These are phyloP conservation scores for Wickerhamomyces ciferrii DNA, from an alignment of 805 yeast species.

Conservation along the genomic window DNA sequence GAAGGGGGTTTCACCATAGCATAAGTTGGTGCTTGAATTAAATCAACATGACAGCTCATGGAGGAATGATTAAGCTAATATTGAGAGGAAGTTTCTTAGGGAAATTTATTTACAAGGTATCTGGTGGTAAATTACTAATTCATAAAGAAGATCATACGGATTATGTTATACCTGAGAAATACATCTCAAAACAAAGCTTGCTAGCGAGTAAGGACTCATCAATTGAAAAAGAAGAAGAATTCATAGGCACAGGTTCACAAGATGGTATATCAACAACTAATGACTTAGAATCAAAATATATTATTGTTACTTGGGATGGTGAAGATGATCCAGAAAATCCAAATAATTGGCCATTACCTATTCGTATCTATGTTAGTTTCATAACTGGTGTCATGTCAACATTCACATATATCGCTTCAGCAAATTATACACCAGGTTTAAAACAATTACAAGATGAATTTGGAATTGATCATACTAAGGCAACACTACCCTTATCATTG, in stretches of 20 bases:
- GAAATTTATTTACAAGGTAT: neutral
- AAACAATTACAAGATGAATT: conserved; percentile 39
- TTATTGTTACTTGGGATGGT: conserved; percentile 13
- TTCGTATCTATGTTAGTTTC: conserved; percentile 36
- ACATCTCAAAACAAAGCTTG: conserved; percentile 11
- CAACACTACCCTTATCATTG: conserved; percentile 45
- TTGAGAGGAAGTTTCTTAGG: neutral
- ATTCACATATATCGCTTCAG: conserved; percentile 51
- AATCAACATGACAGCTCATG: too few relatives aligned
- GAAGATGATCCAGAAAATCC: conserved; percentile 54
- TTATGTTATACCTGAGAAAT: conserved; percentile 28
- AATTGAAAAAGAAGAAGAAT: neutral
- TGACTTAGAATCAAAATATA: neutral
- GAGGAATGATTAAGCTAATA: neutral
- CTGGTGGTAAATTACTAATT: neutral
- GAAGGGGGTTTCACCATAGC: too few relatives aligned
- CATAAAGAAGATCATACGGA: conserved; percentile 22
- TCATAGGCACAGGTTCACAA: neutral
- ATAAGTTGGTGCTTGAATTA: too few relatives aligned
- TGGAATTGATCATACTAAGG: conserved; percentile 36
- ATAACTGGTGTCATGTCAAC: conserved; percentile 20
- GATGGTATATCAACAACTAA: neutral
- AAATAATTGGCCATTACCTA: conserved; percentile 42
- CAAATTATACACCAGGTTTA: conserved; percentile 49
- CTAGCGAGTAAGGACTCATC: neutral